These are phyloP conservation scores for Hibiscus tridactylites DNA, from an alignment of 345 rosid species.

Conservation along the genomic window DNA sequence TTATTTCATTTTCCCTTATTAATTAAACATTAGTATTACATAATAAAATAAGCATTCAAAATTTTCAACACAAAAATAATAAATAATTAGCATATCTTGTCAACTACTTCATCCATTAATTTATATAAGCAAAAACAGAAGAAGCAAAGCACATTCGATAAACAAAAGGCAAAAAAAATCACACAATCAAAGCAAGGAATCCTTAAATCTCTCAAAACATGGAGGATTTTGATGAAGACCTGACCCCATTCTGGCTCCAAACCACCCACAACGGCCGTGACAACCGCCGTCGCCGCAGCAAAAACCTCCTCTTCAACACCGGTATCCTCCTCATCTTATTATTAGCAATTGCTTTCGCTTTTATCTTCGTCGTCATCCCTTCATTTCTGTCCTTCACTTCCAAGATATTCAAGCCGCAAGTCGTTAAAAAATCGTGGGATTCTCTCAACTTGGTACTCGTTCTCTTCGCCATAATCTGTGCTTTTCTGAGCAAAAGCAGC, in stretches of 20 bases:
- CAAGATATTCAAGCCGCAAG: conserved; percentile 47
- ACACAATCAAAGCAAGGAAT: not conserved
- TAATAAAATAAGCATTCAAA: not conserved
- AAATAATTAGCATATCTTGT: not conserved
- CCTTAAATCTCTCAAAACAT: conserved; percentile 13
- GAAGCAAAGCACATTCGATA: too few species aligned
- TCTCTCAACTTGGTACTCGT: conserved; percentile 63
- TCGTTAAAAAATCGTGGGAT: conserved; percentile 70
- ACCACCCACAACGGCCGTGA: conserved; percentile 24
- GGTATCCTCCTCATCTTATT: conserved; percentile 33
- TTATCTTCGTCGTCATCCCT: conserved; percentile 31
- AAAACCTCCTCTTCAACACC: conserved; percentile 33
- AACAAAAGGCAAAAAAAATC: not conserved
- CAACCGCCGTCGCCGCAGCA: conserved; percentile 22
- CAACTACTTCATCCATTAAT: not conserved
- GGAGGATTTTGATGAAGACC: conserved; percentile 49
- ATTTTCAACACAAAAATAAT: not conserved
- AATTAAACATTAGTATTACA: not conserved
- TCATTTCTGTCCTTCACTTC: conserved; percentile 41
- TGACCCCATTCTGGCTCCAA: conserved; percentile 66
- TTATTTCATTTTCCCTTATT: too few species aligned
- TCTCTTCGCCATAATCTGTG: conserved; percentile 72
- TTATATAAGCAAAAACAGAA: not conserved
- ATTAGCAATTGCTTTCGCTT: conserved; percentile 18
- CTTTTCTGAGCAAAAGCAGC: conserved; percentile 44